Base-by-base conservation (phyloP, 2,329 filamentous ascomycete genomes). In the Zasmidium cellare region DNA sequence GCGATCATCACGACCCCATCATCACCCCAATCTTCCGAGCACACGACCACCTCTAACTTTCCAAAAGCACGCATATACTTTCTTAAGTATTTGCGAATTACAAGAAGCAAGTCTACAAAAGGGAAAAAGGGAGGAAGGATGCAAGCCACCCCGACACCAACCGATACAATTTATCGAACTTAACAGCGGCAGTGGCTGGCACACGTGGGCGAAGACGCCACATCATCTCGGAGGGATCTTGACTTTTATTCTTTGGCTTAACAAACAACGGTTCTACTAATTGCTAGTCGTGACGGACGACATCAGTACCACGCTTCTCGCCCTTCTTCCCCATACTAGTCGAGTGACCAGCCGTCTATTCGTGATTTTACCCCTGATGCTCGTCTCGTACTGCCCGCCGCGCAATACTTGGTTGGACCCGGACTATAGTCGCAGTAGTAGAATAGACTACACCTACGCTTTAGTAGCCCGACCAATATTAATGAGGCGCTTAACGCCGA, bases 401-500 rank as follows among this genome's bases (percentile, higher is more conserved):
- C 12, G 35, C 16, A 41, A 31, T 31, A 31, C 14, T 5, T 41
- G n/a, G 16, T n/a, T 41, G 35, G n/a, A 41, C 35, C 35, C 35
- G 35, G 25, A 28, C 25, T 28, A 28, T 11, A 28, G 25, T 11
- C 5, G 25, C 11, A 28, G 25, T 28, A 11, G 25, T 28, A 11
- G 25, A 11, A 28, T 5, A 11, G 6, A 41, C 35, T n/a, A 41
- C n/a, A n/a, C n/a, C 51, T 56, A 64, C 45, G 56, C 41, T 51
- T 67, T 65, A 38, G 74, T 74, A 31, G 71, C 72, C 46, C 68
- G 69, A 48, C 74, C 74, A 68, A 77, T 74, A 18, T 69, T 67
- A 54, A 76, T 72, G 46, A 76, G 62, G 19, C 74, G 67, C 67
- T 76, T 75, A 47, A 76, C 68, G 51, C 72, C 72, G 55, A 71